Evolutionary conservation across 805 yeast species (phyloP), one percentile per base, ranked within the genome.

Genomic region (Yamadazyma laniorum): DNA sequence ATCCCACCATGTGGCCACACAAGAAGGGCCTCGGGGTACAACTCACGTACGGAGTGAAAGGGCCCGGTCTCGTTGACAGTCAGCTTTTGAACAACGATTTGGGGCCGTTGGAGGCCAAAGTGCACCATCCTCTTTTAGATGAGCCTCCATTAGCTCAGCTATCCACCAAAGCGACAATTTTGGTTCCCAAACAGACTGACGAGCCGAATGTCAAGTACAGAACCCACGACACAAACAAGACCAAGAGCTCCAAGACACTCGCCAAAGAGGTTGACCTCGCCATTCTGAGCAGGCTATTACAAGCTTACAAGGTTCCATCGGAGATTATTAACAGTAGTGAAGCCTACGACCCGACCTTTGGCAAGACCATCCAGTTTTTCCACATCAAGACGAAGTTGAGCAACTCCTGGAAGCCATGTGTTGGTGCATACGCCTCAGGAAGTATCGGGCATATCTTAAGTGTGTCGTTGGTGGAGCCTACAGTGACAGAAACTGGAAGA

Each of bases 21-120:
- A 61, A 59, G 36, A 50, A 51, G 23, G 62, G 59, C 13, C 45
- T 56, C 26, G 74, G 74, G 4, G 57, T 58, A 4, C 67, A 64
- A 43, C 52, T 73, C 26, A 54, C 70, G 3, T 68, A 67, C 47
- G 79, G 79, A 1, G 64, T 68, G 6, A 59, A 54, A 26, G 78
- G 78, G 3, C 54, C 51, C 39, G 60, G 57, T n/a, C 15, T 18
- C 5, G 14, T 19, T 13, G 25, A 30, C 9, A 9, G 23, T 7
- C 6, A 7, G 9, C 9, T 9, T 21, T 21, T 9, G 9, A 21
- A 6, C 9, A 21, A 21, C 9, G 9, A 9, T 9, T 21, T 21
- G 9, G 23, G 23, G 6, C 9, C 9, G 6, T 9, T 21, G 9
- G 23, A 21, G 9, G 23, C 23, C 23, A 21, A 21, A 9, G 23